Base-by-base conservation (phyloP, 1,284 basidiomycete species). In the Pterulicium gracile region DNA sequence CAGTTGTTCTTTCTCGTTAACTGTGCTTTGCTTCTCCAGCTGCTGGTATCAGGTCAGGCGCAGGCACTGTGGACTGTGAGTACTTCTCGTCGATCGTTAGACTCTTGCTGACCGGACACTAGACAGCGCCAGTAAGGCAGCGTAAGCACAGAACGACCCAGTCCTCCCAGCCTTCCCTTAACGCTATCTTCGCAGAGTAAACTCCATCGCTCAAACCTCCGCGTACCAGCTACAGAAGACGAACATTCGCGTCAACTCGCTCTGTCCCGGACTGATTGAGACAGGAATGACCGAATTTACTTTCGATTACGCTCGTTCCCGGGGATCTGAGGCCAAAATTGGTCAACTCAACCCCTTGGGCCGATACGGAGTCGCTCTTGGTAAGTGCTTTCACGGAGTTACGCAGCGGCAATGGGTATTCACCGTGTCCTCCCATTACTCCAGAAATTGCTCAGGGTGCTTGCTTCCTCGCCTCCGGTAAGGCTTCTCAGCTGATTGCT, bases 71-170 rank as follows among this genome's bases (percentile, higher is more conserved):
- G 42, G 88, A 94, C 52, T 96, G 91, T 89, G 57, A 67, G 81
- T 52, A 18, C 20, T 21, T 47, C 43, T 22, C 45, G 22, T 17
- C 46, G 24, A 32, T 24, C 32, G 2, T 44, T 13, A 32, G 17
- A 43, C 3, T 45, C 44, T 47, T 13, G 45, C 56, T 58, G 49
- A 41, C 43, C 19, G 42, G 7, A 10, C 19, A 27, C 47, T 21
- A 90, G 88, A 91, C 57, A 91, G 88, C 52, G 89, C 90, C 41
- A 89, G 86, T 55, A 94, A 94, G 68, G 86, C 90, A 20, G 89
- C 88, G 87, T 89, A 59, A 62, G 81, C 68, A n/a, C n/a, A n/a
- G n/a, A n/a, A n/a, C n/a, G n/a, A n/a, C n/a, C n/a, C n/a, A n/a
- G n/a, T n/a, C n/a, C n/a, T n/a, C n/a, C n/a, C n/a, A 32, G 27